phyloP scores from a whole-genome alignment of 176 grass and related monocot species.

The Triticum turgidum region DNA sequence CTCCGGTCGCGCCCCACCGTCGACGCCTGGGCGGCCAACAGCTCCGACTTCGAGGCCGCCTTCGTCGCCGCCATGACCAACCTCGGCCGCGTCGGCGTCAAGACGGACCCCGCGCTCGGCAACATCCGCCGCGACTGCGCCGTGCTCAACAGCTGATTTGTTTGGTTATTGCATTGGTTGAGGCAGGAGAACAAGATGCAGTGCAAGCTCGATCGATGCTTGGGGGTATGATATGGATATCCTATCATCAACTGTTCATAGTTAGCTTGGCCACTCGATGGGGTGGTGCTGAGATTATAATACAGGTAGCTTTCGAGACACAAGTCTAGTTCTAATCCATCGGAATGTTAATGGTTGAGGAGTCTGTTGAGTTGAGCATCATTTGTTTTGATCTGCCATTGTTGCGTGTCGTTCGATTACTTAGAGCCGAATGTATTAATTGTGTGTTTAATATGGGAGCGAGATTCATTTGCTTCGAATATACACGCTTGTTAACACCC shows the following conservation, averaged over 20 bases:
- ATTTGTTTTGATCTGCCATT: not conserved
- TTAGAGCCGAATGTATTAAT: not conserved
- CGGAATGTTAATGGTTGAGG: not conserved
- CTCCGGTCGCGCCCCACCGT: constrained; percentile 54
- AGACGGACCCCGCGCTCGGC: constrained; percentile 61
- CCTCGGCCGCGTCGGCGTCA: constrained; percentile 80
- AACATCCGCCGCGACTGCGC: constrained; percentile 85
- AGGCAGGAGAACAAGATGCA: not conserved
- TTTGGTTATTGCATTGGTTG: not conserved
- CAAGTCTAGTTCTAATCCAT: constrained; percentile 16
- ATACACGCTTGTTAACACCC: not conserved
- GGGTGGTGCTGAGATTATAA: not conserved
- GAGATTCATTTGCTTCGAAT: not conserved
- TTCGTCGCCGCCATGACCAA: constrained; percentile 67
- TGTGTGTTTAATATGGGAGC: not conserved
- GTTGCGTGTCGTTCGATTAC: not conserved
- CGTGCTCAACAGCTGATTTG: constrained; percentile 43
- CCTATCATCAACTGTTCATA: constrained; percentile 19
- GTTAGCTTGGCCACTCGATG: not conserved
- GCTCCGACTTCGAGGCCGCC: constrained; percentile 50
- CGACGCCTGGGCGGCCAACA: constrained; percentile 53
- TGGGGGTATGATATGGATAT: not conserved
- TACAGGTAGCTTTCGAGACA: constrained; percentile 19
- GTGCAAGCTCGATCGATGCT: not conserved
- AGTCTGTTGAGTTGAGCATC: not conserved